These are phyloP conservation scores for Ceratobasidium sp. DNA, from an alignment of 1,284 basidiomycete genomes.

Conservation along the genomic window DNA sequence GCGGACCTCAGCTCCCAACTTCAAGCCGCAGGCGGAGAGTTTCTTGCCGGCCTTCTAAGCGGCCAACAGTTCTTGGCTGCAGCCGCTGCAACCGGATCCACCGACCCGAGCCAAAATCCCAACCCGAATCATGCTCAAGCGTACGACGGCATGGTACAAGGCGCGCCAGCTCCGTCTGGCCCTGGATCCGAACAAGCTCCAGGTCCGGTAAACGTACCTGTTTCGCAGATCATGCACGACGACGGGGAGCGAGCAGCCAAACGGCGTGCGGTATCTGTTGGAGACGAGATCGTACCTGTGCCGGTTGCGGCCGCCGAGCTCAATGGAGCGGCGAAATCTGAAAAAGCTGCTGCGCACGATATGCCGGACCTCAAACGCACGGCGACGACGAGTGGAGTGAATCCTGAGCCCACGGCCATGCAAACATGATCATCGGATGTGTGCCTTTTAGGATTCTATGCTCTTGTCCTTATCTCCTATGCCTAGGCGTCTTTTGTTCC, in stretches of 20 bases:
- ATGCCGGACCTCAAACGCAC: too few relatives aligned
- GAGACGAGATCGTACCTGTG: slow-evolving; percentile 28
- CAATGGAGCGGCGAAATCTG: neutral
- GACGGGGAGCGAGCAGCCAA: slow-evolving; percentile 7
- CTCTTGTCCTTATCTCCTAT: too few relatives aligned
- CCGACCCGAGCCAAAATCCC: slow-evolving; percentile 12
- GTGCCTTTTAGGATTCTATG: too few relatives aligned
- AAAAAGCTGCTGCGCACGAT: neutral
- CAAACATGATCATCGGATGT: slow-evolving; percentile 5
- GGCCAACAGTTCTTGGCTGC: slow-evolving; percentile 34
- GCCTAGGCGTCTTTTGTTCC: slow-evolving; percentile 22
- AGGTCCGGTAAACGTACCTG: neutral
- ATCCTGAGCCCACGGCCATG: slow-evolving; percentile 4
- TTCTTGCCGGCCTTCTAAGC: slow-evolving; percentile 28
- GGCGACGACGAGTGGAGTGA: too few relatives aligned
- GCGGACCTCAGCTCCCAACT: slow-evolving; percentile 34
- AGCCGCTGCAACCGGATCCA: slow-evolving; percentile 11
- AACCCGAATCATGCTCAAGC: neutral
- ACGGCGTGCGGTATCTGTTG: slow-evolving; percentile 27
- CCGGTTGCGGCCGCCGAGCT: slow-evolving; percentile 15
- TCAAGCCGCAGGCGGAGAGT: slow-evolving; percentile 17
- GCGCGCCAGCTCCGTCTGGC: neutral
- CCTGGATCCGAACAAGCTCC: slow-evolving; percentile 18
- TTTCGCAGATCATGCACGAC: slow-evolving; percentile 1
- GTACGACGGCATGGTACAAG: slow-evolving; percentile 21